Conservation (phyloP, 2,329 filamentous ascomycete species). For the Dactylellina parvicollis region DNA sequence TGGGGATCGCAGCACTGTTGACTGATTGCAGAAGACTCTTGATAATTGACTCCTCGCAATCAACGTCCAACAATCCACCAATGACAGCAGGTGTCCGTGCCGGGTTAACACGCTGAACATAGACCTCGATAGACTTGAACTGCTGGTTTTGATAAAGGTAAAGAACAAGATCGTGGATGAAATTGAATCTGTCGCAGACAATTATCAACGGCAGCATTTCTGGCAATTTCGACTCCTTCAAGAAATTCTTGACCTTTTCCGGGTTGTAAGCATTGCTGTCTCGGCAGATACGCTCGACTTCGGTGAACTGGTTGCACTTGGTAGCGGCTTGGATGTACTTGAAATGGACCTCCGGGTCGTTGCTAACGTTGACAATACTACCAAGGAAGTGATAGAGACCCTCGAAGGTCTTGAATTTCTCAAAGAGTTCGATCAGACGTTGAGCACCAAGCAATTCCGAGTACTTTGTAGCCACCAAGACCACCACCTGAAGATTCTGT, state of each 20-base stretch:
- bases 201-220: conserved; percentile 97
- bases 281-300: conserved; percentile 96
- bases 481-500: conserved; percentile 92
- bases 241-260: conserved; percentile 98
- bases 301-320: conserved; percentile 89
- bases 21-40: conserved; percentile 89
- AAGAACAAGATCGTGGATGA: conserved; percentile 94
- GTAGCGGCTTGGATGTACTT: conserved; percentile 99
- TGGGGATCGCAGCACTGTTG: conserved; percentile 83
- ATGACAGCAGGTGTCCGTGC: conserved; percentile 89
- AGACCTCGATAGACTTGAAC: conserved; percentile 98
- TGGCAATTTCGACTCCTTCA: conserved; percentile 91
- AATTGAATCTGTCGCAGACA: conserved; percentile 99
- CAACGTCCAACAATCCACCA: conserved; percentile 91
- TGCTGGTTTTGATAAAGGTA: conserved; percentile 99
- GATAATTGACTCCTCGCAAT: conserved; percentile 96
- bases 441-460: conserved; percentile 91
- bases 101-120: conserved; percentile 96
- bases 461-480: conserved; percentile 97
- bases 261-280: conserved; percentile 90
- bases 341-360: conserved; percentile 95
- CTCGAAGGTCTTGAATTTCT: conserved; percentile 97
- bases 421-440: conserved; percentile 88
- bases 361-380: conserved; percentile 95
- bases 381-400: conserved; percentile 98